Evolutionary conservation across 2,329 filamentous ascomycete genomes (phyloP), one percentile per base, ranked within the genome.

Genomic region (Lasiodiplodia hormozganensis): DNA sequence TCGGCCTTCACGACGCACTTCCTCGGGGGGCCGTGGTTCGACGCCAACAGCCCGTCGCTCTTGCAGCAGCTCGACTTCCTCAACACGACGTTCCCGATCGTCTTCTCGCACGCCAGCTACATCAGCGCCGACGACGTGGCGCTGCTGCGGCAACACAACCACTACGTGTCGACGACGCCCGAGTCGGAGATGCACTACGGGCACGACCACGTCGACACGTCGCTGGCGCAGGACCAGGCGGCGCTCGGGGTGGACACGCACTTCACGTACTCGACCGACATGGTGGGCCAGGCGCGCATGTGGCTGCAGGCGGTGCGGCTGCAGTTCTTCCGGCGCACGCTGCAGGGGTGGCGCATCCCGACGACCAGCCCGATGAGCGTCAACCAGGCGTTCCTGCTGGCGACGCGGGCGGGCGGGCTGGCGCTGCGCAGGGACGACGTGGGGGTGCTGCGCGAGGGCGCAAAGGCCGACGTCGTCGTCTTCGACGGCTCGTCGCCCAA

Each of bases 141-240:
- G 1, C 77, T 86, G 0, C 80, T 88, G 0, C 83, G 84, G 12
- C 69, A 75, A 0, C 81, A 81, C 2, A 84, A 88, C 74, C 82
- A 87, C 62, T 84, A 85, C 75, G 76, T 89, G 52, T 86, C 85
- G 64, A 86, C 86, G 69, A 88, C 87, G 0, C 85, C 86, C 1
- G 87, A 89, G 72, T 86, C 85, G 0, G 87, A 89, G 72, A 84
- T 87, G 80, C 85, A 87, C 73, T 88, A 84, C 74, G 86, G 87
- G n/a, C 85, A 87, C 71, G 79, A 76, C 0, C 84, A 88, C 68
- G 79, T 80, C 1, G 73, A 76, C 47, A 80, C 77, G 21, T 79
- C 84, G 65, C 73, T 79, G 10, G 77, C 84, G 34, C 81, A 81
- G 34, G 86, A 88, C 71, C 85, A 88, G 70, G 82, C 81, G 1